These are phyloP conservation scores for Thoreauomyces humboldtii DNA, from an alignment of 192 early-diverging fungal species.

Conservation along the genomic window DNA sequence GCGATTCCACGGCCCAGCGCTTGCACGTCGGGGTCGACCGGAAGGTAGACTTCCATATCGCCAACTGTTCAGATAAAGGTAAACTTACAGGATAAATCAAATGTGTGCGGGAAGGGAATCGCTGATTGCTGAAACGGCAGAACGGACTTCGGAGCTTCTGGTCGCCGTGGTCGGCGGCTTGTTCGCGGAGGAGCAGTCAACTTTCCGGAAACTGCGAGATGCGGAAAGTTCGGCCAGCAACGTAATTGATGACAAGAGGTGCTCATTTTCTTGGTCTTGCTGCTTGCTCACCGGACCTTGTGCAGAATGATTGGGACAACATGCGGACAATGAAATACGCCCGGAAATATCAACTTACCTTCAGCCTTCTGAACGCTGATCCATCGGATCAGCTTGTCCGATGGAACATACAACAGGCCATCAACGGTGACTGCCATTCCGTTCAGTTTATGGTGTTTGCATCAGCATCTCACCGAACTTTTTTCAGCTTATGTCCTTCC, in stretches of 20 bases:
- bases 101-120: too few species aligned
- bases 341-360: slow-evolving; percentile 76
- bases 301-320: slow-evolving; percentile 32
- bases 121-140: too few species aligned
- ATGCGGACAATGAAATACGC: slow-evolving; percentile 84
- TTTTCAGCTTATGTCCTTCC: slow-evolving; percentile 62
- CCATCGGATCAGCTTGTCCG: slow-evolving; percentile 62
- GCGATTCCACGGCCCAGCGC: slow-evolving; percentile 2
- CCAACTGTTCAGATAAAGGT: neutral
- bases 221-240: neutral
- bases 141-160: neutral
- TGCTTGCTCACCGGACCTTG: neutral
- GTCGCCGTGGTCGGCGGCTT: slow-evolving; percentile 31
- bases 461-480: too few species aligned
- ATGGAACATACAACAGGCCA: slow-evolving; percentile 81
- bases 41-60: neutral
- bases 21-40: neutral
- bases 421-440: slow-evolving; percentile 27
- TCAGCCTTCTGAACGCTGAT: slow-evolving; percentile 84
- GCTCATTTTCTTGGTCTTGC: neutral
- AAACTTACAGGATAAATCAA: too few species aligned
- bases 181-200: slow-evolving; percentile 31
- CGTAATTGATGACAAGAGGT: slow-evolving; percentile 2
- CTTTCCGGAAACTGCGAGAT: neutral
- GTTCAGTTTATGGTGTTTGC: too few species aligned